A percentile compares a stretch with the other conserved stretches of the same genome.
Evolutionary conservation across 352 stramenopile genomes (phyloP).

Genomic region (Peronosclerospora sorghi): DNA sequence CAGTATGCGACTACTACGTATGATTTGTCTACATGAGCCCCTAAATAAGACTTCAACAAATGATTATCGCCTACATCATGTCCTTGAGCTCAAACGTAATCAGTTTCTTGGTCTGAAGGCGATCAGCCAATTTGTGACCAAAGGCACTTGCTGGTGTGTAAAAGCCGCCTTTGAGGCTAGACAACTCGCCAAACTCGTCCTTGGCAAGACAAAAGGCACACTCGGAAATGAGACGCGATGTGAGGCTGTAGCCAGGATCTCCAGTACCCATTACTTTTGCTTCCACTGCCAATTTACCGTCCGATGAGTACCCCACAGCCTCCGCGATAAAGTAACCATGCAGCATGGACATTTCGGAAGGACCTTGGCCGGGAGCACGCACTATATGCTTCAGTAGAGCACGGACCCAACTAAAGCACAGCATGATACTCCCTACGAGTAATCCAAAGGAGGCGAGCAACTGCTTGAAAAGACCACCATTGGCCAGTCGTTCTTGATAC

Average conservation of each 20-base stretch:
- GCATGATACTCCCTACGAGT: conserved; percentile 23
- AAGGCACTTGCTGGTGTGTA: conserved; percentile 50
- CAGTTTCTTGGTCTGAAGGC: conserved; percentile 43
- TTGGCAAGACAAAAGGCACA: conserved; percentile 51
- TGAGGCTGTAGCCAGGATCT: conserved; percentile 51
- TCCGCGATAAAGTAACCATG: conserved; percentile 63
- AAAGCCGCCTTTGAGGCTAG: conserved; percentile 31
- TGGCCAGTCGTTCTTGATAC: conserved; percentile 50
- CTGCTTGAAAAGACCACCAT: conserved; percentile 37
- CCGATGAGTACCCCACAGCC: conserved; percentile 30
- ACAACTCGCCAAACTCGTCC: conserved; percentile 18
- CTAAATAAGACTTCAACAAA: conserved; percentile 4
- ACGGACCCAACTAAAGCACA: conserved; percentile 57
- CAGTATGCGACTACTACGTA: not conserved
- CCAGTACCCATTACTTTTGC: conserved; percentile 26
- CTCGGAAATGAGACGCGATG: conserved; percentile 43
- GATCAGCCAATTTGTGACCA: conserved; percentile 37
- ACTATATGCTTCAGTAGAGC: conserved; percentile 56
- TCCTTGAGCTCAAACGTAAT: conserved; percentile 40
- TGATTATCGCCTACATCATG: conserved; percentile 5
- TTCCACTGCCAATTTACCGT: conserved; percentile 31
- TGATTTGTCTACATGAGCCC: not conserved
- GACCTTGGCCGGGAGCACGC: conserved; percentile 68
- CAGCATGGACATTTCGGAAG: conserved; percentile 66
- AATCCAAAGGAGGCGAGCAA: conserved; percentile 27